phyloP scores from a whole-genome alignment of 768 basidiomycete species.

The Harrya chromipes region DNA sequence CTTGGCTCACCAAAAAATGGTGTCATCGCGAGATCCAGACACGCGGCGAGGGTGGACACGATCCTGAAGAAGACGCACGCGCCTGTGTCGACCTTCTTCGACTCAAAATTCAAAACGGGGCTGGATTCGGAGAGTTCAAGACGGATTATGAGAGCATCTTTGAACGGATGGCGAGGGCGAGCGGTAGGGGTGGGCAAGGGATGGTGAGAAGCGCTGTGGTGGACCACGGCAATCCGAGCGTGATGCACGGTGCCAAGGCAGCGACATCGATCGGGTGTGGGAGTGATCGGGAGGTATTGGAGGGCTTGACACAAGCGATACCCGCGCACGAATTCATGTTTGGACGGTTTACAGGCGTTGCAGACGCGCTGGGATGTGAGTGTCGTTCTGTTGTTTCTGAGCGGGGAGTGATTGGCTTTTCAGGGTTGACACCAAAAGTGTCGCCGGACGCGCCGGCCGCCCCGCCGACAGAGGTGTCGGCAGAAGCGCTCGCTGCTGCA shows the following conservation, averaged over 20 bases:
- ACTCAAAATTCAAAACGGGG: conserved; percentile 74
- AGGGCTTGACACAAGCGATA: conserved; percentile 58
- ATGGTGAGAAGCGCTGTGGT: conserved; percentile 64
- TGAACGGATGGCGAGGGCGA: conserved; percentile 69
- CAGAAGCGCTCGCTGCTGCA: conserved; percentile 34
- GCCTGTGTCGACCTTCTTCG: conserved; percentile 83
- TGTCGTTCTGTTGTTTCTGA: conserved; percentile 5
- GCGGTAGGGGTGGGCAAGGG: conserved; percentile 38
- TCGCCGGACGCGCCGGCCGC: conserved; percentile 33
- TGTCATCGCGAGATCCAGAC: conserved; percentile 86
- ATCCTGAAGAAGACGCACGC: conserved; percentile 91
- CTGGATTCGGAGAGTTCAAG: conserved; percentile 84
- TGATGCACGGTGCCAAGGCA: conserved; percentile 85
- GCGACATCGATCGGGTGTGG: conserved; percentile 72
- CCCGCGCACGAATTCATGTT: conserved; percentile 78
- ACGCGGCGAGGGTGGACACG: conserved; percentile 81
- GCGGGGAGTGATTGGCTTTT: background rate
- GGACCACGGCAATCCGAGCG: conserved; percentile 79
- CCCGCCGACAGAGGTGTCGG: conserved; percentile 31
- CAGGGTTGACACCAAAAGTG: conserved; percentile 64
- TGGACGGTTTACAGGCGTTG: conserved; percentile 78
- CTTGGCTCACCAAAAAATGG: conserved; percentile 97
- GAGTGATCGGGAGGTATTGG: conserved; percentile 73
- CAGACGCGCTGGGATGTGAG: conserved; percentile 81
- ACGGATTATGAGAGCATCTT: conserved; percentile 86